Conservation (phyloP, 441 rosid species). For the Aquilaria agallochum region DNA sequence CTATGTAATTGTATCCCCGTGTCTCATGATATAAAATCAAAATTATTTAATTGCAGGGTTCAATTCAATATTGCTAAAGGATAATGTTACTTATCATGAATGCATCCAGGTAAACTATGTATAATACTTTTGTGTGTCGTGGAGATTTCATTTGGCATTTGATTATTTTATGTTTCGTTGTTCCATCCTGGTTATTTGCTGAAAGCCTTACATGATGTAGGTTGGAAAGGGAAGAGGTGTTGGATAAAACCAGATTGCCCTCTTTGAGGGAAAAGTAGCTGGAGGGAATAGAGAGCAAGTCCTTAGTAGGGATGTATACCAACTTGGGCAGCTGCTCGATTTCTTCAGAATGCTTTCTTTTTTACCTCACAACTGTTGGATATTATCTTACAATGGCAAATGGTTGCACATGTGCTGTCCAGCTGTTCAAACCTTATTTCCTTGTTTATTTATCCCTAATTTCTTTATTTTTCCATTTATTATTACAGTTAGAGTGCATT, state of each 20-base stretch:
- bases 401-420: not conserved
- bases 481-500: no score
- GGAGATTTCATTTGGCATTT: slow-evolving; percentile 11
- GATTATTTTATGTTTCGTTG: slow-evolving; percentile 7
- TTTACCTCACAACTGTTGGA: slow-evolving; percentile 92
- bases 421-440: no score
- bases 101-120: slow-evolving; percentile 69
- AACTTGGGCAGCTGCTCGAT: slow-evolving; percentile 95
- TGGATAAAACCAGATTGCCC: slow-evolving; percentile 94
- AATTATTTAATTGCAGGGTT: slow-evolving; percentile 51
- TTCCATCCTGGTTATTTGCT: slow-evolving; percentile 16
- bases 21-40: no score
- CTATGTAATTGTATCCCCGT: no score
- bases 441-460: no score
- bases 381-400: slow-evolving; percentile 93
- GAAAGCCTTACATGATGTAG: slow-evolving; percentile 33
- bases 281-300: slow-evolving; percentile 99
- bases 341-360: slow-evolving; percentile 97
- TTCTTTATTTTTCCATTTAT: no score
- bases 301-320: slow-evolving; percentile 90
- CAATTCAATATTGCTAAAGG: slow-evolving; percentile 94
- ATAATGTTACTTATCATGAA: slow-evolving; percentile 94
- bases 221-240: slow-evolving; percentile 99
- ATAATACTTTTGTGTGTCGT: slow-evolving; percentile 3
- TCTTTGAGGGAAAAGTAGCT: slow-evolving; percentile 97